Evolutionary conservation across 306 rosid species (phyloP).

Genomic region (Ochetophila trinervis): DNA sequence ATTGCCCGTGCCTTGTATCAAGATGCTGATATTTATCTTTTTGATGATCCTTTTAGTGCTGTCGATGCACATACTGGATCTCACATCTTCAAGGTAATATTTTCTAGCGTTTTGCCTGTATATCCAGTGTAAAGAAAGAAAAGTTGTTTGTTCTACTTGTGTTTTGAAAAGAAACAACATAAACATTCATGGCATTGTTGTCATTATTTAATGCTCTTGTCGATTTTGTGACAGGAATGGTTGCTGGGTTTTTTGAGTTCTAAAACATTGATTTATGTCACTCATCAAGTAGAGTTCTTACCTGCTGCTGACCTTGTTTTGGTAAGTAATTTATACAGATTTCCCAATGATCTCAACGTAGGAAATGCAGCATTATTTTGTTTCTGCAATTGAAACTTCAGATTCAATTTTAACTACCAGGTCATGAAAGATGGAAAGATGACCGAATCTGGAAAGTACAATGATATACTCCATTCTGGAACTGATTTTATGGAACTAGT

Average conservation of each 20-base stretch:
- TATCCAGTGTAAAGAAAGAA: not conserved
- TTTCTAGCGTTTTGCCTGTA: not conserved
- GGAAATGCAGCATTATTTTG: not conserved
- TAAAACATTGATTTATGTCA: slow-evolving; percentile 63
- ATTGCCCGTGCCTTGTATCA: slow-evolving; percentile 81
- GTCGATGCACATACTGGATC: slow-evolving; percentile 98
- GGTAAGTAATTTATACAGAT: slow-evolving; percentile 32
- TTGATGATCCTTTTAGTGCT: slow-evolving; percentile 93
- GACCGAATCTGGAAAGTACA: slow-evolving; percentile 62
- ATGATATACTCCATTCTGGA: slow-evolving; percentile 50
- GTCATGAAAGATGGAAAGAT: slow-evolving; percentile 77
- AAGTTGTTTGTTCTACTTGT: too few relatives aligned
- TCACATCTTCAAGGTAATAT: slow-evolving; percentile 63
- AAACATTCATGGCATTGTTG: too few relatives aligned
- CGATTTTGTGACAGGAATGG: slow-evolving; percentile 49
- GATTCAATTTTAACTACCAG: slow-evolving; percentile 23
- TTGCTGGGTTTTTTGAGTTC: slow-evolving; percentile 58
- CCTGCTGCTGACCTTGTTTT: slow-evolving; percentile 73
- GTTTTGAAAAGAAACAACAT: too few relatives aligned
- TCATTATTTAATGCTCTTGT: not conserved
- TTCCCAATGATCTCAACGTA: not conserved
- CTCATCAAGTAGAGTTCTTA: slow-evolving; percentile 79
- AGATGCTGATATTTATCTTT: slow-evolving; percentile 76
- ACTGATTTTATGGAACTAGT: slow-evolving; percentile 73
- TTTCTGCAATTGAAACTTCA: not conserved